Evolutionary conservation across 169 alveolate species (phyloP).

Genomic region (Besnoitia besnoiti): DNA sequence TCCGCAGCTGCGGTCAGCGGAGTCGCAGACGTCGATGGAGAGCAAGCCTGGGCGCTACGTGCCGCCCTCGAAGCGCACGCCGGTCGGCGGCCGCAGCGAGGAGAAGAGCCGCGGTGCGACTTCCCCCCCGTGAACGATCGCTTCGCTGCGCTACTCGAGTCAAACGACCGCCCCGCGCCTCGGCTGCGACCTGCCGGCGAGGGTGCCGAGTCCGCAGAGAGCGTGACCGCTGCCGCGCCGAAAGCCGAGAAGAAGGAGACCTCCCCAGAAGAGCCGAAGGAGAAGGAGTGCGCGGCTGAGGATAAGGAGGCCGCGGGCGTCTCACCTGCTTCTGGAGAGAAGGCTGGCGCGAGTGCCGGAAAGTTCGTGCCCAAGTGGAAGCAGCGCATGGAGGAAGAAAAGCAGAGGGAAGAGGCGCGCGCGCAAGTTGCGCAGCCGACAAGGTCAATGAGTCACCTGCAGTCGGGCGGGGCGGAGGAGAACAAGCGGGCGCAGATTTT

Average conservation of each 20-base stretch:
- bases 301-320: too few species aligned
- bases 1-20: not conserved
- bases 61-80: conserved; percentile 4
- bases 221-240: not conserved
- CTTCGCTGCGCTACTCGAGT: not conserved
- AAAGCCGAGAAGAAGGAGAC: not conserved
- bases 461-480: not conserved
- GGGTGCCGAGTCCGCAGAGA: not conserved
- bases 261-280: not conserved
- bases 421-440: not conserved
- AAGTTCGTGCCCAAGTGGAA: not conserved
- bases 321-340: too few species aligned
- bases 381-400: conserved; percentile 17
- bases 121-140: not conserved
- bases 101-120: not conserved
- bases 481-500: not conserved
- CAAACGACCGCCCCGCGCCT: not conserved
- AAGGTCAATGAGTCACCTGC: not conserved
- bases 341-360: not conserved
- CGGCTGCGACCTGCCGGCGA: not conserved
- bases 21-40: not conserved
- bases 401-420: not conserved
- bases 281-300: not conserved
- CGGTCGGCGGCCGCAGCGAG: not conserved
- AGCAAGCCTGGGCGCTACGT: conserved; percentile 2